These are phyloP conservation scores for Datura wrightii DNA, from an alignment of 257 asterid species.

Conservation along the genomic window DNA sequence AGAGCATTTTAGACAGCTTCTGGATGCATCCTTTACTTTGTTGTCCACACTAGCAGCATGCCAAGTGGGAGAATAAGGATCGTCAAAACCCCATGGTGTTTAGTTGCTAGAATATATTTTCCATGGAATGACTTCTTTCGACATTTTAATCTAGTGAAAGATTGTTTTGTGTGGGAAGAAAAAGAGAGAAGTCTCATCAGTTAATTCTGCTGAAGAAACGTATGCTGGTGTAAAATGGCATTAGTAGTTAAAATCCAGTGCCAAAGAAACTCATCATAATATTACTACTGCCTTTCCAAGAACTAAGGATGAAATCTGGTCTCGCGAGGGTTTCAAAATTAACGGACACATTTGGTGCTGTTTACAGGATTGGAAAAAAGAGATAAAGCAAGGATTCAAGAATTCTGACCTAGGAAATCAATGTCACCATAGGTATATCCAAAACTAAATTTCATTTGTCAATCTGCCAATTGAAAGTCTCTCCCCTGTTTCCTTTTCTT, in stretches of 20 bases:
- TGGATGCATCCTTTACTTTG: neutral
- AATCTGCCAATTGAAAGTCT: neutral
- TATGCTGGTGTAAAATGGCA: neutral
- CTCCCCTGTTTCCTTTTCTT: neutral
- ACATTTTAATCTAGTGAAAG: neutral
- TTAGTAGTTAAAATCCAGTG: neutral
- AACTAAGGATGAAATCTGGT: neutral
- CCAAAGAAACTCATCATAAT: neutral
- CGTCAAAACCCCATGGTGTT: neutral
- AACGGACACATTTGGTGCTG: neutral
- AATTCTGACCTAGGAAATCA: slow-evolving; percentile 39
- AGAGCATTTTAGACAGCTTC: neutral
- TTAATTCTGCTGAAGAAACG: neutral
- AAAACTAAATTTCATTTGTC: neutral
- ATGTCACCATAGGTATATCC: slow-evolving; percentile 40
- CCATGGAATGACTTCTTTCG: neutral
- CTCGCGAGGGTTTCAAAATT: neutral
- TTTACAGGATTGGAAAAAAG: slow-evolving; percentile 43
- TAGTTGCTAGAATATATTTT: neutral
- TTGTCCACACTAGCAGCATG: neutral
- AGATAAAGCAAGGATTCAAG: slow-evolving; percentile 38
- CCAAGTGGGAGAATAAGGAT: neutral
- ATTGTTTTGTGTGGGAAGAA: neutral
- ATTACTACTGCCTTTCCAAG: neutral
- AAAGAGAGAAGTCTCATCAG: neutral